Percentiles rank a stretch among this genome's conserved stretches.
phyloP scores from a whole-genome alignment of 2,329 filamentous ascomycete species.

The Salinomyces thailandicus region DNA sequence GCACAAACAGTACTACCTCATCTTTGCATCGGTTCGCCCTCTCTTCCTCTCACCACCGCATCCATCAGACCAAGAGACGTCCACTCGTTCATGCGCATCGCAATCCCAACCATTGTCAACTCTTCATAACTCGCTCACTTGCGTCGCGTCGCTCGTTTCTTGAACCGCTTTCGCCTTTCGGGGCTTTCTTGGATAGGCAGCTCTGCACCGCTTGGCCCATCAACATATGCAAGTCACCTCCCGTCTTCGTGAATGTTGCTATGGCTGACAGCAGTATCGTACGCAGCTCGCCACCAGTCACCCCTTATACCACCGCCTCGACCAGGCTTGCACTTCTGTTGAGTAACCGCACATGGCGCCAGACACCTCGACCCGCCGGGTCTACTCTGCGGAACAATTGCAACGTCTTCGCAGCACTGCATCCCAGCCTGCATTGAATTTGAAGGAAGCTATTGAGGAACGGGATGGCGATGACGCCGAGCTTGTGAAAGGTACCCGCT shows the following conservation, averaged over 20 bases:
- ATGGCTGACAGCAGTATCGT: no score
- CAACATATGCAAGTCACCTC: neutral
- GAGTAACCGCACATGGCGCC: no score
- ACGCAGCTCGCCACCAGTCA: no score
- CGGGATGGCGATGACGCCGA: constrained; percentile 27
- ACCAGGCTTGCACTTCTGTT: no score
- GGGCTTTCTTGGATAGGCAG: neutral
- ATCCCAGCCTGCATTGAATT: constrained; percentile 26
- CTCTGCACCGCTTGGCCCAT: neutral
- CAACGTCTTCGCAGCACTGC: constrained; percentile 25
- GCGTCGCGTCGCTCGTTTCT: constrained; percentile 1
- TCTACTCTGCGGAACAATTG: constrained; percentile 29
- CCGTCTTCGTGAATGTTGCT: no score
- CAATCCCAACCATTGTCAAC: constrained; percentile 25
- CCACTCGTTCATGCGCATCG: constrained; percentile 17
- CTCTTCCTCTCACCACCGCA: constrained; percentile 2
- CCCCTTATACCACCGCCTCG: no score
- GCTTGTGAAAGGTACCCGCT: constrained; percentile 26
- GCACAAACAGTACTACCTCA: constrained; percentile 4
- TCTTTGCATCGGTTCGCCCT: neutral
- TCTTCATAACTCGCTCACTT: constrained; percentile 23
- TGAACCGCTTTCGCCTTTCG: neutral
- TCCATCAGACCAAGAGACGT: constrained; percentile 2
- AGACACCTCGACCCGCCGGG: constrained; percentile 21
- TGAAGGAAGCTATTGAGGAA: constrained; percentile 27